phyloP scores from a whole-genome alignment of 2,329 filamentous ascomycete species.

The Pestalotiopsis sp. region DNA sequence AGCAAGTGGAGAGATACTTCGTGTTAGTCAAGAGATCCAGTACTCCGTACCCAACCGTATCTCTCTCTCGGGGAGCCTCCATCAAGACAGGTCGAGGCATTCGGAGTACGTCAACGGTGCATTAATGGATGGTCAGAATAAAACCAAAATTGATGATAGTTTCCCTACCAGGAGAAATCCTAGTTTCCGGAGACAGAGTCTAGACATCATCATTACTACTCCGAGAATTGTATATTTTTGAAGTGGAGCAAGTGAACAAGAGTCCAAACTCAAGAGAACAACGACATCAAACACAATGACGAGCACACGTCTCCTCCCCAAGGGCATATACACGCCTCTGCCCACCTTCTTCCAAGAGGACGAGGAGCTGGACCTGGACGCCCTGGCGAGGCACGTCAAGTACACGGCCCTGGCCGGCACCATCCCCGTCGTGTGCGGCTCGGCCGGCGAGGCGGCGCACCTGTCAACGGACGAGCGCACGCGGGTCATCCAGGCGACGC shows the following conservation, averaged over 20 bases:
- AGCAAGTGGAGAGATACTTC: not conserved
- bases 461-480: conserved; percentile 64
- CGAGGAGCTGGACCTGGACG: conserved; percentile 54
- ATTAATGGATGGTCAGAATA: not conserved
- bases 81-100: not conserved
- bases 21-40: not conserved
- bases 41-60: not conserved
- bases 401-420: conserved; percentile 64
- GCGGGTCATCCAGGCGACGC: conserved; percentile 60
- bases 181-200: no score
- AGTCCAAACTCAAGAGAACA: not conserved
- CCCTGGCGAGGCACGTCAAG: conserved; percentile 52
- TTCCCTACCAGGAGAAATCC: not conserved
- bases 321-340: conserved; percentile 62
- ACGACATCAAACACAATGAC: not conserved
- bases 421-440: conserved; percentile 69
- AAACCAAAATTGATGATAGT: not conserved
- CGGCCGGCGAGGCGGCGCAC: conserved; percentile 74
- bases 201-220: no score
- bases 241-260: not conserved
- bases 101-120: not conserved
- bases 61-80: not conserved
- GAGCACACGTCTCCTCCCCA: not conserved
- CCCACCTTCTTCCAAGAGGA: conserved; percentile 59
- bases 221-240: no score